Conservation (phyloP, 1,284 basidiomycete genomes). For the Mixia osmundae region DNA sequence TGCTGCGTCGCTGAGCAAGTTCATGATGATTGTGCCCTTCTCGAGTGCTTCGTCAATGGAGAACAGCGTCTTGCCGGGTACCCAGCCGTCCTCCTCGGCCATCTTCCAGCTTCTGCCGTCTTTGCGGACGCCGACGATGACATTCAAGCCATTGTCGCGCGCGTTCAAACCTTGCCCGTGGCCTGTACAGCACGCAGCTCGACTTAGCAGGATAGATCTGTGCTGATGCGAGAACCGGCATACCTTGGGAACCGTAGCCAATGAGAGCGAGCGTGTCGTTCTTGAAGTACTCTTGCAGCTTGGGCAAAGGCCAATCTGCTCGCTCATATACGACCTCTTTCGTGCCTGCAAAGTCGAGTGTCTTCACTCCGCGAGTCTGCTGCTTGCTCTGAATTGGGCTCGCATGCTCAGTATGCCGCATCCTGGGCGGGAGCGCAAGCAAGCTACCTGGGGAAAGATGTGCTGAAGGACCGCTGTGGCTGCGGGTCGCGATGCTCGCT, state of each 20-base stretch:
- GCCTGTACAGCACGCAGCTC: conserved; percentile 24
- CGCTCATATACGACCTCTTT: conserved; percentile 95
- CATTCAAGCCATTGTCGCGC: conserved; percentile 94
- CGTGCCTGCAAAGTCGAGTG: conserved; percentile 89
- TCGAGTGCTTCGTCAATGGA: conserved; percentile 93
- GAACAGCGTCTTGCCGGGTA: conserved; percentile 93
- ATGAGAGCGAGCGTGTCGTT: conserved; percentile 97
- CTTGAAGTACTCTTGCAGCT: conserved; percentile 98
- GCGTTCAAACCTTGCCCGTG: conserved; percentile 97
- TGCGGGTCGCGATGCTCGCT: too few relatives aligned
- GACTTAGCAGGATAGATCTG: not conserved
- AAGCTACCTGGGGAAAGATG: too few relatives aligned
- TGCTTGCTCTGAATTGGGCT: too few relatives aligned
- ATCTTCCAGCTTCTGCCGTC: conserved; percentile 91
- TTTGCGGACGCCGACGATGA: conserved; percentile 96
- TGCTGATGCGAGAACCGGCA: not conserved
- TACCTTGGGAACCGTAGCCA: conserved; percentile 78
- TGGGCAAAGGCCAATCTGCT: conserved; percentile 89
- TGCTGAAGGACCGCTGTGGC: too few relatives aligned
- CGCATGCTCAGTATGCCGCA: too few relatives aligned
- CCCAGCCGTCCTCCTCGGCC: conserved; percentile 92
- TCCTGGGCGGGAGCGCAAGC: too few relatives aligned
- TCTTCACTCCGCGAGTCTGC: conserved; percentile 47
- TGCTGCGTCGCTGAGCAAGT: conserved; percentile 93
- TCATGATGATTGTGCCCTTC: conserved; percentile 97